phyloP scores from a whole-genome alignment of 2,329 filamentous ascomycete genomes.

The Aspergillus persii region DNA sequence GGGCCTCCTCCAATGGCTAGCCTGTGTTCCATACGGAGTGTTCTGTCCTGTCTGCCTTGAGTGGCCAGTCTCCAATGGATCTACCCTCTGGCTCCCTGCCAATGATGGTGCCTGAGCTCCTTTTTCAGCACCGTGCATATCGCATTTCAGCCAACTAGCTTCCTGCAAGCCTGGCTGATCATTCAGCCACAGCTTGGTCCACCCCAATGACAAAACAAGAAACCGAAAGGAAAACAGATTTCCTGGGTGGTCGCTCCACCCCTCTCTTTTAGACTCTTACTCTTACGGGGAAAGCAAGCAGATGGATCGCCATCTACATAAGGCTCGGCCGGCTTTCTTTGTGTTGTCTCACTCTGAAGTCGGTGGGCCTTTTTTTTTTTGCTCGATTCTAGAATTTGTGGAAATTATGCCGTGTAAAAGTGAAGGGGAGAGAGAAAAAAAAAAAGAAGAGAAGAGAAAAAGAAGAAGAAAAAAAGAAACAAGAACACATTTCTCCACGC shows the following conservation, averaged over 20 bases:
- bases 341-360: constrained; percentile 18
- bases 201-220: constrained; percentile 3
- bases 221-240: not conserved
- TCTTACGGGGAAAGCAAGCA: not conserved
- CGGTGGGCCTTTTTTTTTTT: constrained; percentile 7
- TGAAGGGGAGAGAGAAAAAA: not conserved
- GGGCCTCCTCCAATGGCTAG: constrained; percentile 13
- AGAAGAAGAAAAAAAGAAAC: not conserved
- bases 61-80: constrained; percentile 4
- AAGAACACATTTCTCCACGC: constrained; percentile 13
- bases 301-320: constrained; percentile 1
- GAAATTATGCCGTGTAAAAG: constrained; percentile 18
- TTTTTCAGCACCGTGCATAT: constrained; percentile 20
- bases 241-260: constrained; percentile 4
- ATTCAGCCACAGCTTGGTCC: constrained; percentile 22
- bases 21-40: constrained; percentile 9
- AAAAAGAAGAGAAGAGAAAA: not conserved
- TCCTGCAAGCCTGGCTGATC: constrained; percentile 30
- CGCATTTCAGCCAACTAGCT: constrained; percentile 30
- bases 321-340: constrained; percentile 14
- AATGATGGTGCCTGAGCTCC: constrained; percentile 16
- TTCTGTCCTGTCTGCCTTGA: not conserved
- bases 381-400: constrained; percentile 24
- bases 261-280: not conserved
- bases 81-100: constrained; percentile 12